Conservation (phyloP, 345 rosid species). For the Linum tenue region DNA sequence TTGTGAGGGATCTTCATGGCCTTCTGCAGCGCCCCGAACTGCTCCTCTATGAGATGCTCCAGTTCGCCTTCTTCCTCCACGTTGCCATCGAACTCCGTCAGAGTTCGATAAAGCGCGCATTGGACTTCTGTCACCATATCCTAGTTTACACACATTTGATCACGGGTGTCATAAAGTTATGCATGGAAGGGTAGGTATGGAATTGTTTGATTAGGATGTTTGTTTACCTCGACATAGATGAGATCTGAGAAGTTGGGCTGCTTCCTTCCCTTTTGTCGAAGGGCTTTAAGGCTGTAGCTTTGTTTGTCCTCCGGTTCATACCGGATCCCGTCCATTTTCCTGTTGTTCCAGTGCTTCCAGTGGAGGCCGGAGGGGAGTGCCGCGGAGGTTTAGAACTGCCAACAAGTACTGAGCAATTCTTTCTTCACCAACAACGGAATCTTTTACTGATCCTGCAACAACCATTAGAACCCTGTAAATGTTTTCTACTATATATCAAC, state of each 20-base stretch:
- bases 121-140: slow-evolving; percentile 59
- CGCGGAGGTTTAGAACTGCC: slow-evolving; percentile 71
- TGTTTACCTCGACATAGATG: slow-evolving; percentile 52
- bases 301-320: slow-evolving; percentile 39
- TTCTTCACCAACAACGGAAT: slow-evolving; percentile 92
- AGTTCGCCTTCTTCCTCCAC: slow-evolving; percentile 66
- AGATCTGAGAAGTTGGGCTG: slow-evolving; percentile 53
- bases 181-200: not conserved
- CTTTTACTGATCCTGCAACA: slow-evolving; percentile 67
- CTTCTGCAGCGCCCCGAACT: slow-evolving; percentile 65
- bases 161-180: not conserved
- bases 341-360: slow-evolving; percentile 53
- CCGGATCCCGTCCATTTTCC: slow-evolving; percentile 36
- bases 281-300: slow-evolving; percentile 50
- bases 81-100: slow-evolving; percentile 61
- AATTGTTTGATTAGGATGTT: no score
- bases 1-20: slow-evolving; percentile 64
- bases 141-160: slow-evolving; percentile 16
- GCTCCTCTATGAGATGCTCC: slow-evolving; percentile 72
- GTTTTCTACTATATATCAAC: no score
- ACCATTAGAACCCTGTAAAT: no score
- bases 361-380: slow-evolving; percentile 82
- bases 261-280: slow-evolving; percentile 40
- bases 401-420: slow-evolving; percentile 72
- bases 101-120: slow-evolving; percentile 35